Conservation (phyloP, 441 rosid genomes). For the Pelargonium australe region DNA sequence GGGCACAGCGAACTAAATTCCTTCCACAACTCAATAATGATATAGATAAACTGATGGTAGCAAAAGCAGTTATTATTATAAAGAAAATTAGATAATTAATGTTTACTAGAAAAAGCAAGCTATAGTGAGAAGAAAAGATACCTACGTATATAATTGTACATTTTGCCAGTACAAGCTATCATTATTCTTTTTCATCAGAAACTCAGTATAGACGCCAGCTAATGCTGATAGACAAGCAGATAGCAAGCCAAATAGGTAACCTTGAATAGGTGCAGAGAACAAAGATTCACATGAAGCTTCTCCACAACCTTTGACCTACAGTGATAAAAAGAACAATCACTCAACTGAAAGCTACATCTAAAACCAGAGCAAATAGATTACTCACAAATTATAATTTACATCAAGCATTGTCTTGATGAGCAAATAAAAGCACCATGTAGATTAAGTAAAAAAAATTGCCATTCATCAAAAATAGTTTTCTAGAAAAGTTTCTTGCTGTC, state of each 20-base stretch:
- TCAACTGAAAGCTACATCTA: not conserved
- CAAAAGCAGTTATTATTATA: not conserved
- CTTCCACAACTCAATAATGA: not conserved
- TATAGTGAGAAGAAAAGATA: constrained; percentile 33
- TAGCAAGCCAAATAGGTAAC: constrained; percentile 56
- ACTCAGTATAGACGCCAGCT: constrained; percentile 79
- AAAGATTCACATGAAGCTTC: constrained; percentile 65
- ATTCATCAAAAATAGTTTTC: not conserved
- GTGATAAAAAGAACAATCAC: constrained; percentile 13
- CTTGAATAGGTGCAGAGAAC: constrained; percentile 72
- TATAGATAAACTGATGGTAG: not conserved
- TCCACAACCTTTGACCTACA: constrained; percentile 71
- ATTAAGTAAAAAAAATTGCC: too few relatives aligned
- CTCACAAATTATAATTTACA: not conserved
- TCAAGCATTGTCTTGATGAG: not conserved
- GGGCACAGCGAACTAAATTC: not conserved
- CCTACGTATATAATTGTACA: constrained; percentile 75
- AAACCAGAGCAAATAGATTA: constrained; percentile 1
- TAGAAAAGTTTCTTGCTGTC: constrained; percentile 2
- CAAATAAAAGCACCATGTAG: not conserved
- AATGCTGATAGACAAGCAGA: constrained; percentile 77
- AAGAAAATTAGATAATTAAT: not conserved
- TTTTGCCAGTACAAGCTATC: constrained; percentile 88
- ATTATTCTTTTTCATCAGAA: constrained; percentile 76
- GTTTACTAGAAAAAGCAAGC: constrained; percentile 14